Conservation (phyloP, 2,329 filamentous ascomycete species). For the Aspergillus intermedius region DNA sequence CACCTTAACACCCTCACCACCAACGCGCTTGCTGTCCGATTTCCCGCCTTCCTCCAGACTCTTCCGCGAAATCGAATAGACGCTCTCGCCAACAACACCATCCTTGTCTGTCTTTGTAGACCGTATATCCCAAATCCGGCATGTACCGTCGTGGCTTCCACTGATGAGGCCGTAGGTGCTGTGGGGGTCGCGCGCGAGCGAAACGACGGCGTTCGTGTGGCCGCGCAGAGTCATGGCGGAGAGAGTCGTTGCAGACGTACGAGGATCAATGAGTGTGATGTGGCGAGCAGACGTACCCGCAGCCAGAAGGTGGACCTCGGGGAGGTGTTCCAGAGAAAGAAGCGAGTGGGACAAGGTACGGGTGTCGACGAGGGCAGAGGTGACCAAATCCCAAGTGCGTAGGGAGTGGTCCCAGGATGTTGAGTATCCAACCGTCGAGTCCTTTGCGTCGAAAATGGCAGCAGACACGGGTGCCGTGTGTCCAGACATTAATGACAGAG, state of each 20-base stretch:
- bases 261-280: conserved; percentile 88
- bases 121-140: conserved; percentile 87
- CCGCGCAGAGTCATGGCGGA: conserved; percentile 86
- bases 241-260: conserved; percentile 67
- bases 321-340: conserved; percentile 69
- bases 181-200: conserved; percentile 54
- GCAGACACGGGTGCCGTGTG: conserved; percentile 71
- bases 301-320: conserved; percentile 56
- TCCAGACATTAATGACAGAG: conserved; percentile 64
- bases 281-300: conserved; percentile 79
- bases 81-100: conserved; percentile 61
- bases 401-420: conserved; percentile 86
- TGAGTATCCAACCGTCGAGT: conserved; percentile 85
- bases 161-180: conserved; percentile 80
- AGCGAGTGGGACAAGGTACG: conserved; percentile 78
- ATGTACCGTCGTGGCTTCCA: conserved; percentile 87
- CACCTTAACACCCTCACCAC: conserved; percentile 83
- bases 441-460: conserved; percentile 75
- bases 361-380: conserved; percentile 68
- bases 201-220: conserved; percentile 67
- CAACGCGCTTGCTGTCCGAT: conserved; percentile 52
- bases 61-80: conserved; percentile 71
- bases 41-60: conserved; percentile 59
- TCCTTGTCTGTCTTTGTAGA: conserved; percentile 54
- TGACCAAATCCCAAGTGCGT: conserved; percentile 85